Conservation (phyloP, 2,329 filamentous ascomycete species). For the Cercospora brassicicola region DNA sequence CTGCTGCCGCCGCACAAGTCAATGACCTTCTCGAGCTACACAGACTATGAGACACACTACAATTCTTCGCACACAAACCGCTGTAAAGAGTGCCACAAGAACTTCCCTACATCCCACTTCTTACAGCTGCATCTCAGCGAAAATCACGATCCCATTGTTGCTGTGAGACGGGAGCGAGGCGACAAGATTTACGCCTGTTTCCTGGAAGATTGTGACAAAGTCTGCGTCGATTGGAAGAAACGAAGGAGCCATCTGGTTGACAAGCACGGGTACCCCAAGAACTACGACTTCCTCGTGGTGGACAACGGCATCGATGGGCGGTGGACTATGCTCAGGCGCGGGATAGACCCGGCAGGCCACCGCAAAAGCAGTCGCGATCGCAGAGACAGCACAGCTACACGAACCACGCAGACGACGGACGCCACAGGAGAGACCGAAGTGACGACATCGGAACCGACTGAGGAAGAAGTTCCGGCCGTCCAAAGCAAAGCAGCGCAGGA, state of each 20-base stretch:
- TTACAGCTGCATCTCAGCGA: constrained; percentile 85
- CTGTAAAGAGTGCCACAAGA: constrained; percentile 79
- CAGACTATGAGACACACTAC: constrained; percentile 87
- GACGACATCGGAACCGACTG: background rate
- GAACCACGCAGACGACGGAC: constrained; percentile 27
- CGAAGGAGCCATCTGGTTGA: constrained; percentile 85
- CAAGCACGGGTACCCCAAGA: constrained; percentile 84
- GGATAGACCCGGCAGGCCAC: constrained; percentile 38
- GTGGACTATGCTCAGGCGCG: constrained; percentile 72
- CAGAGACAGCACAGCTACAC: constrained; percentile 22
- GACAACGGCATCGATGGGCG: constrained; percentile 86
- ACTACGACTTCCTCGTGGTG: constrained; percentile 84
- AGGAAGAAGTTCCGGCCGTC: background rate
- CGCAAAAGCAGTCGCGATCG: constrained; percentile 35
- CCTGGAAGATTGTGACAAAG: constrained; percentile 80
- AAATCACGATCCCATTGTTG: constrained; percentile 79
- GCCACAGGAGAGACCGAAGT: constrained; percentile 24
- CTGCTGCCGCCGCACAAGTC: constrained; percentile 76
- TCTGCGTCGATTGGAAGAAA: constrained; percentile 81
- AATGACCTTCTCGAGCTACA: constrained; percentile 69
- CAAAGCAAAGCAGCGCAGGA: constrained; percentile 3
- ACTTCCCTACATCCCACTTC: constrained; percentile 82
- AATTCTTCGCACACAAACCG: constrained; percentile 76
- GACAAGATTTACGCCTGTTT: constrained; percentile 94
- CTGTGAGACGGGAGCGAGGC: constrained; percentile 70